Evolutionary conservation across 768 basidiomycete species (phyloP).

Genomic region (Auriscalpium vulgare): DNA sequence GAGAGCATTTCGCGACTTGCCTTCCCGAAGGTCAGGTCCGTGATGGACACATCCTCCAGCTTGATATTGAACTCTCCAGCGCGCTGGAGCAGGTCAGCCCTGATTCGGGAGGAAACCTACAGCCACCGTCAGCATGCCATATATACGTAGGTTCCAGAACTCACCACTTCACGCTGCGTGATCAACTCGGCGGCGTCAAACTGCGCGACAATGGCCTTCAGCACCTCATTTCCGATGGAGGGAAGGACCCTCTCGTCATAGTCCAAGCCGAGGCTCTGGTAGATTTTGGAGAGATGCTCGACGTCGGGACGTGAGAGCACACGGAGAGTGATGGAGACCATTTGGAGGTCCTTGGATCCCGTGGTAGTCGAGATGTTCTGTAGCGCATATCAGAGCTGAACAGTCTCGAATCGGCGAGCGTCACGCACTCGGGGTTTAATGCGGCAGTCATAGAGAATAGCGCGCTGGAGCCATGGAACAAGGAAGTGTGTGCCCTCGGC

Average conservation of each 20-base stretch:
- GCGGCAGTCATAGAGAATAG: slow-evolving; percentile 95
- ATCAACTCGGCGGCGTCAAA: slow-evolving; percentile 97
- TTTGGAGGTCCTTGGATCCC: slow-evolving; percentile 97
- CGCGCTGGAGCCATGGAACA: slow-evolving; percentile 91
- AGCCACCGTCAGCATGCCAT: background rate
- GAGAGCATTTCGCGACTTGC: slow-evolving; percentile 28
- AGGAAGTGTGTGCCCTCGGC: slow-evolving; percentile 95
- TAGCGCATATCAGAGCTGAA: slow-evolving; percentile 2
- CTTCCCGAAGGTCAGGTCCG: slow-evolving; percentile 83
- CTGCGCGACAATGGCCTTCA: slow-evolving; percentile 97
- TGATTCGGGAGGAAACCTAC: slow-evolving; percentile 85
- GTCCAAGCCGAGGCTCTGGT: slow-evolving; percentile 89
- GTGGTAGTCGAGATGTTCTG: slow-evolving; percentile 99
- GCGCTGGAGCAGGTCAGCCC: slow-evolving; percentile 85
- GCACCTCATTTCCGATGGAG: slow-evolving; percentile 95
- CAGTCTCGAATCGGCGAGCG: background rate
- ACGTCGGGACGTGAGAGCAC: slow-evolving; percentile 93
- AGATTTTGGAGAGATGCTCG: slow-evolving; percentile 82
- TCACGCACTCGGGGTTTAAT: slow-evolving; percentile 84
- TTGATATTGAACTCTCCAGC: slow-evolving; percentile 95
- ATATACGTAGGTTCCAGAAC: slow-evolving; percentile 21
- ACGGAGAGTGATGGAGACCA: slow-evolving; percentile 94
- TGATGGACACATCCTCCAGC: slow-evolving; percentile 96
- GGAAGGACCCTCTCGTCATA: slow-evolving; percentile 98
- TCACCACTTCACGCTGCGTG: slow-evolving; percentile 93